A percentile compares a stretch with the other conserved stretches of the same genome.
Evolutionary conservation across 2,329 filamentous ascomycete genomes (phyloP).

Genomic region (Xylariaceae sp.): DNA sequence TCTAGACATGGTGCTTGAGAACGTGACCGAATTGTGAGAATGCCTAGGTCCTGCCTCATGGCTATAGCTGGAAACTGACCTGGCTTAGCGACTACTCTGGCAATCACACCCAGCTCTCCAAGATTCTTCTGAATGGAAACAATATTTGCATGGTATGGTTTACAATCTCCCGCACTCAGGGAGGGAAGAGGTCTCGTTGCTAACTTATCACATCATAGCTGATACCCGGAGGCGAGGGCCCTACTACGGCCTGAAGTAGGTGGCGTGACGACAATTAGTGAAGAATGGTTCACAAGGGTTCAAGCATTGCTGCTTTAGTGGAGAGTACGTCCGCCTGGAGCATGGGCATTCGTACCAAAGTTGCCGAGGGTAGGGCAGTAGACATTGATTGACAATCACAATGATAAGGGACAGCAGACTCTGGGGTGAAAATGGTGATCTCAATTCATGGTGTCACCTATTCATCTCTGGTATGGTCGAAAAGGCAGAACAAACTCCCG

Average conservation of each 20-base stretch:
- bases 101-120: slow-evolving; percentile 80
- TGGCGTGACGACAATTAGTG: no score
- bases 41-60: not conserved
- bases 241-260: slow-evolving; percentile 35
- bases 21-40: slow-evolving; percentile 87
- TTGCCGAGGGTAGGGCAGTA: no score
- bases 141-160: slow-evolving; percentile 94
- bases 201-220: slow-evolving; percentile 46
- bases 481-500: not conserved
- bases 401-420: no score
- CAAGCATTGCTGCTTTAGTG: no score
- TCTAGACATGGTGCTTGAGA: slow-evolving; percentile 94
- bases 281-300: no score
- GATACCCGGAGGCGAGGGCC: slow-evolving; percentile 75
- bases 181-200: not conserved
- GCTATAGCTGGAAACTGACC: slow-evolving; percentile 19
- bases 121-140: slow-evolving; percentile 95
- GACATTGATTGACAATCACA: no score
- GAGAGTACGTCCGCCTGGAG: no score
- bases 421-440: no score
- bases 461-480: no score
- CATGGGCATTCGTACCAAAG: no score
- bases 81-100: slow-evolving; percentile 80
- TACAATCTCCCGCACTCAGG: no score
- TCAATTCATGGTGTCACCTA: no score